Conservation (phyloP, 306 rosid species). For the Fagus sylvatica region DNA sequence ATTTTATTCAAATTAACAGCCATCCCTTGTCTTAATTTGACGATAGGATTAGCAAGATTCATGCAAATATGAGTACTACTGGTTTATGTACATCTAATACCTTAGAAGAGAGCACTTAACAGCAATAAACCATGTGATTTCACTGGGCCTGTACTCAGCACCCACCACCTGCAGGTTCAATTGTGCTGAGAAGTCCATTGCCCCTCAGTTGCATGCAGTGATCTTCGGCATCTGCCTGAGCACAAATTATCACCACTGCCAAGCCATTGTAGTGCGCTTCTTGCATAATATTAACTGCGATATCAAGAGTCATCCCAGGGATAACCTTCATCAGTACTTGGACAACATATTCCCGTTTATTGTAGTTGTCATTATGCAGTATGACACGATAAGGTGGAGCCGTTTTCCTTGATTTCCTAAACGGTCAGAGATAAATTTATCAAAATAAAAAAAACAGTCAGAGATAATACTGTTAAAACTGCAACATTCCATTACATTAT, state of each 20-base stretch:
- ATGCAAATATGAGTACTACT: no score
- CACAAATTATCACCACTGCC: conserved; percentile 78
- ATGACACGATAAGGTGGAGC: conserved; percentile 83
- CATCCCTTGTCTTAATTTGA: no score
- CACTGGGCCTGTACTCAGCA: conserved; percentile 35
- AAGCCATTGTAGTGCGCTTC: conserved; percentile 87
- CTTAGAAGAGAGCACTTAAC: no score
- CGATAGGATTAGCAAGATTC: no score
- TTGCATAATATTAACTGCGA: conserved; percentile 89
- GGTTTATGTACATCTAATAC: no score
- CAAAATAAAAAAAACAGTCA: no score
- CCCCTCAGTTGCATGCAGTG: conserved; percentile 94
- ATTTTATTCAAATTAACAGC: no score
- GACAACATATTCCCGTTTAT: conserved; percentile 88
- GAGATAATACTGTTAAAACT: no score
- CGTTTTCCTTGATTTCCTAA: conserved; percentile 70
- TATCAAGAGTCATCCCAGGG: conserved; percentile 88
- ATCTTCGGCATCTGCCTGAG: conserved; percentile 89
- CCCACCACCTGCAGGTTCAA: conserved; percentile 84
- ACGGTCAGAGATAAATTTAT: neutral
- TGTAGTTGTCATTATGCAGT: conserved; percentile 79
- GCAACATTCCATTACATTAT: no score
- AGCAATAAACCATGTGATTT: no score
- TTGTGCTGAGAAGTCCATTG: conserved; percentile 82
- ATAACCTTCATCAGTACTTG: conserved; percentile 96